These are phyloP conservation scores for Massarina eburnea DNA, from an alignment of 2,329 filamentous ascomycete species.

Conservation along the genomic window DNA sequence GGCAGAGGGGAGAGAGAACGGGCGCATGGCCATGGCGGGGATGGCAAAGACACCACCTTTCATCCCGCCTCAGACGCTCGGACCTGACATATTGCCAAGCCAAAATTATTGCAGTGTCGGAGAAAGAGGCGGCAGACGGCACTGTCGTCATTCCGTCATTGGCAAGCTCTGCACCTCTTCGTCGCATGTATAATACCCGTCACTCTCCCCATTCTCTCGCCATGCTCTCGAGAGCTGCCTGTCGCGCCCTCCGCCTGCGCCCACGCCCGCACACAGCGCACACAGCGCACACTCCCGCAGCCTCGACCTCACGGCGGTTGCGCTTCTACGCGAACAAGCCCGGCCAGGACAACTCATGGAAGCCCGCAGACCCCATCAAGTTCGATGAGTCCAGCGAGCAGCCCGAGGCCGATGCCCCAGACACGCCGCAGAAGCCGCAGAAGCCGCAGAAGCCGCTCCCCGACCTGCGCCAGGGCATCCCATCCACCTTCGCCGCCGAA, in stretches of 20 bases:
- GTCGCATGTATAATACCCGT: slow-evolving; percentile 9
- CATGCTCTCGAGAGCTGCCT: slow-evolving; percentile 41
- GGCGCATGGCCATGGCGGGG: too few relatives aligned
- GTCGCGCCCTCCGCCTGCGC: slow-evolving; percentile 36
- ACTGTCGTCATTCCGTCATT: slow-evolving; percentile 4
- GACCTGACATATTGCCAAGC: too few relatives aligned
- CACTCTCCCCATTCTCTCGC: slow-evolving; percentile 3
- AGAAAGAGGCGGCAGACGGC: too few relatives aligned
- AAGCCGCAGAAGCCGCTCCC: slow-evolving; percentile 70
- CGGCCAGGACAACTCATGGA: slow-evolving; percentile 45
- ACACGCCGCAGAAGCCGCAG: slow-evolving; percentile 43
- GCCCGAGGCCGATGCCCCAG: slow-evolving; percentile 36
- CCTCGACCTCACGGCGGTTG: slow-evolving; percentile 30
- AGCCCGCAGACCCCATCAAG: slow-evolving; percentile 43
- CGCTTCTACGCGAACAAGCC: slow-evolving; percentile 27
- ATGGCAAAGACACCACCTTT: slow-evolving; percentile 2
- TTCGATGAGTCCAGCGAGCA: slow-evolving; percentile 39
- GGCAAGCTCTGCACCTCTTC: slow-evolving; percentile 1
- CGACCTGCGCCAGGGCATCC: slow-evolving; percentile 91
- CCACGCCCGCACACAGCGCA: slow-evolving; percentile 25
- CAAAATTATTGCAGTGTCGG: slow-evolving; percentile 28
- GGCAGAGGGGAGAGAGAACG: too few relatives aligned
- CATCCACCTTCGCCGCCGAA: slow-evolving; percentile 84
- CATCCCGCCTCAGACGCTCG: slow-evolving; percentile 1
- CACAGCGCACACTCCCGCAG: too few relatives aligned